Base-by-base conservation (phyloP, 1,284 basidiomycete species). In the Cryptococcus sp. region DNA sequence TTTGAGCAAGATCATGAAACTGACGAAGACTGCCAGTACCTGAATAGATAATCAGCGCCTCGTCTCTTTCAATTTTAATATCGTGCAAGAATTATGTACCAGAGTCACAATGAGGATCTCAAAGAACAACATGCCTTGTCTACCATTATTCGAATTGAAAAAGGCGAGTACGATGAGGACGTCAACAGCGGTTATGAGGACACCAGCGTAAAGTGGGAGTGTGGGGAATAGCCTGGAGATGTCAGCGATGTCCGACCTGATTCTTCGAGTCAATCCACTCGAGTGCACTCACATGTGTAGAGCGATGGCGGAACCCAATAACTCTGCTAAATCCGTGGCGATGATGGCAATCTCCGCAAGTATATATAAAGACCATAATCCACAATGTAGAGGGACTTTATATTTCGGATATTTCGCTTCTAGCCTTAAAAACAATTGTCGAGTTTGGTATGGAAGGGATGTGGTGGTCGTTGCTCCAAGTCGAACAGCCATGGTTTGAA, bases 271-370 rank as follows among this genome's bases (percentile, higher is more conserved):
- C 23, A 23, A 2, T 23, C 23, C 23, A 23, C 23, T 23, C 2
- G 23, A 23, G 23, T 5, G 8, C 13, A 65, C 76, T 55, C 55
- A 80, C 75, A 95, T 78, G 68, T 85, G 85, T 47, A 95, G 78
- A 0, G 86, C 88, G 55, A 90, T 88, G 2, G 87, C 88, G 15
- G 82, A 84, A 0, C 91, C 91, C 4, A 95, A 79, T 6, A 96
- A 81, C 65, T 83, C 82, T 6, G 81, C 80, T 37, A 83, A 64
- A 67, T 83, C 81, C 1, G 81, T 82, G 0, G 76, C 84, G 58
- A 92, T 85, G 65, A 95, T 91, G 36, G 89, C 90, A n/a, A 88
- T 78, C 74, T 97, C 92, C 5, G 86, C 76, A 30, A 81, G 59
- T 36, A 72, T 59, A 57, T 82, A 82, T n/a, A 83, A 69, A 1